Evolutionary conservation across 2,329 filamentous ascomycete species (phyloP).

Genomic region (Monilinia aucupariae): DNA sequence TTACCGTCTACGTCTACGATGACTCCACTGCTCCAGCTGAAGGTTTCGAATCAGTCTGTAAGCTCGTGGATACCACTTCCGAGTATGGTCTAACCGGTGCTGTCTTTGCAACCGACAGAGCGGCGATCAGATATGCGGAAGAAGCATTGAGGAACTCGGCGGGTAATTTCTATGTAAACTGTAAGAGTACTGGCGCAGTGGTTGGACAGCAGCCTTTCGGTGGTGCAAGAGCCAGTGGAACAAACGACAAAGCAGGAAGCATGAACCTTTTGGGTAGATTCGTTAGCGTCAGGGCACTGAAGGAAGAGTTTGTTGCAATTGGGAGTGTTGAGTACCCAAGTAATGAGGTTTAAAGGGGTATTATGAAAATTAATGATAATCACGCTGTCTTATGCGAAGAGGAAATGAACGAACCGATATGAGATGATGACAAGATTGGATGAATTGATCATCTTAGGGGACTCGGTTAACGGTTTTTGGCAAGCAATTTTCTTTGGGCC

Average conservation of each 20-base stretch:
- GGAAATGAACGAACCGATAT: neutral
- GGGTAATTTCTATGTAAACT: conserved; percentile 82
- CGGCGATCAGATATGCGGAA: conserved; percentile 61
- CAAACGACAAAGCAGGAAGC: conserved; percentile 68
- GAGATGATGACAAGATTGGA: neutral
- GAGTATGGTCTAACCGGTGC: conserved; percentile 75
- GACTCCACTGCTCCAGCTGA: conserved; percentile 49
- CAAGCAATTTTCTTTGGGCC: neutral
- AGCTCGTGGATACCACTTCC: conserved; percentile 62
- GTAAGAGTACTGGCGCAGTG: conserved; percentile 70
- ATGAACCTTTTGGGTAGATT: conserved; percentile 58
- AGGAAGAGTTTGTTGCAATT: conserved; percentile 67
- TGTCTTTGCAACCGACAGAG: conserved; percentile 66
- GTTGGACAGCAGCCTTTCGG: conserved; percentile 70
- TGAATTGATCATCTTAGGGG: neutral
- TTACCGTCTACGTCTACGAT: conserved; percentile 72
- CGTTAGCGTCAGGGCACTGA: conserved; percentile 61
- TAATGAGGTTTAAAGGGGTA: conserved; percentile 47
- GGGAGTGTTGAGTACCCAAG: conserved; percentile 63
- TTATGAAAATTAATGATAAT: neutral
- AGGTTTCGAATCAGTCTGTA: conserved; percentile 54
- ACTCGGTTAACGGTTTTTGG: neutral
- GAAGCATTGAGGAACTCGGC: conserved; percentile 66
- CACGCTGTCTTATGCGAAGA: neutral
- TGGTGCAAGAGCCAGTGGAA: conserved; percentile 61